phyloP scores from a whole-genome alignment of 2,329 filamentous ascomycete species.

The Endoconidiophora laricicola region DNA sequence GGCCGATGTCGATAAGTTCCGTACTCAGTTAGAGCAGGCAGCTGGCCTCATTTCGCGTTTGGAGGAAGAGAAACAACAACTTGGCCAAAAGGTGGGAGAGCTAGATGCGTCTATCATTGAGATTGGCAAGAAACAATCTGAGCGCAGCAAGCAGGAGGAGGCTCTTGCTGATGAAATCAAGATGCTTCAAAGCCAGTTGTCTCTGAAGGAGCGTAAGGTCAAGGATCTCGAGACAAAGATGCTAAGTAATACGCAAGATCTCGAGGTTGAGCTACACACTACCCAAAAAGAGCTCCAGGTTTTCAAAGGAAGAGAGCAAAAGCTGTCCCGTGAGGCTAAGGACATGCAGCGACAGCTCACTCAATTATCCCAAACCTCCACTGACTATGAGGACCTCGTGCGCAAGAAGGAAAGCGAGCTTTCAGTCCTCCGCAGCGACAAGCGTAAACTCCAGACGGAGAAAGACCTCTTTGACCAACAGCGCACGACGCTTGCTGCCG shows the following conservation, averaged over 20 bases:
- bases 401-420: slow-evolving; percentile 89
- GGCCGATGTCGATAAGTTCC: slow-evolving; percentile 62
- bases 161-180: slow-evolving; percentile 68
- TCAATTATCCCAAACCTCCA: slow-evolving; percentile 77
- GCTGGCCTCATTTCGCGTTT: slow-evolving; percentile 70
- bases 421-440: slow-evolving; percentile 65
- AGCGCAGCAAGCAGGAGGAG: slow-evolving; percentile 61
- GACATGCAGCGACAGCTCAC: slow-evolving; percentile 72
- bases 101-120: slow-evolving; percentile 57
- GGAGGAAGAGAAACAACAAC: slow-evolving; percentile 68
- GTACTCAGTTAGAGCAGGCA: slow-evolving; percentile 78
- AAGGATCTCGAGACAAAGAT: slow-evolving; percentile 75
- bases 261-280: slow-evolving; percentile 66
- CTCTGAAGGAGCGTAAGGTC: slow-evolving; percentile 75
- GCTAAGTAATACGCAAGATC: slow-evolving; percentile 70
- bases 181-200: slow-evolving; percentile 79
- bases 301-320: slow-evolving; percentile 56
- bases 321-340: slow-evolving; percentile 63
- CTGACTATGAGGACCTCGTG: slow-evolving; percentile 87
- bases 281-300: slow-evolving; percentile 66
- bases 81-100: slow-evolving; percentile 48
- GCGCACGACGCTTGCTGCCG: slow-evolving; percentile 49
- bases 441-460: slow-evolving; percentile 69
- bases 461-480: slow-evolving; percentile 65
- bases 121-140: slow-evolving; percentile 51